These are phyloP conservation scores for Cryphonectria radicalis DNA, from an alignment of 2,329 filamentous ascomycete species.

Conservation along the genomic window DNA sequence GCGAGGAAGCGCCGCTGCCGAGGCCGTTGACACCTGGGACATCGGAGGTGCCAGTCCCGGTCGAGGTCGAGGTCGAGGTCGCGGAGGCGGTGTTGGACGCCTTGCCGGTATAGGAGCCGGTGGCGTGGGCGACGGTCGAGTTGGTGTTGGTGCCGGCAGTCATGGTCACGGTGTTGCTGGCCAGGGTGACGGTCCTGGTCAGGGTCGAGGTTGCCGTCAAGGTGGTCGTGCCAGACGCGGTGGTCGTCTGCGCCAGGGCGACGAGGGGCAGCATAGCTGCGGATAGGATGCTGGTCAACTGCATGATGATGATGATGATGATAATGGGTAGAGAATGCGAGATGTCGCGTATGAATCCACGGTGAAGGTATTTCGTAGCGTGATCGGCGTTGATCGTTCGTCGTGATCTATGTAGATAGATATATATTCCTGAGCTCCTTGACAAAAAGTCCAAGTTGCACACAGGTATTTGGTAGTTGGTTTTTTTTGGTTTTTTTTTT, in stretches of 20 bases:
- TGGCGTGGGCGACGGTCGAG: slow-evolving; percentile 40
- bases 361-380: slow-evolving; percentile 17
- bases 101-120: slow-evolving; percentile 32
- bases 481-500: too few species aligned
- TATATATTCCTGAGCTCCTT: background rate
- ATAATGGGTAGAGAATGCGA: slow-evolving; percentile 20
- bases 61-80: slow-evolving; percentile 34
- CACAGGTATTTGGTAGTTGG: background rate
- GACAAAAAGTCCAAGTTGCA: background rate
- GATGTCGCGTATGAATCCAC: slow-evolving; percentile 24
- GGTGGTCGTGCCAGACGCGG: slow-evolving; percentile 51
- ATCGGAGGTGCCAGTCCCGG: slow-evolving; percentile 35
- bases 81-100: slow-evolving; percentile 31
- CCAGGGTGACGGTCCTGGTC: slow-evolving; percentile 49
- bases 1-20: slow-evolving; percentile 40
- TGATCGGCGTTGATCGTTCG: slow-evolving; percentile 15
- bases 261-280: slow-evolving; percentile 57
- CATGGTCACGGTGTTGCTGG: slow-evolving; percentile 42
- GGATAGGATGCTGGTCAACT: slow-evolving; percentile 49
- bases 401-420: slow-evolving; percentile 19
- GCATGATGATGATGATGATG: slow-evolving; percentile 48
- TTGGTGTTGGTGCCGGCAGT: slow-evolving; percentile 15
- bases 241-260: slow-evolving; percentile 49
- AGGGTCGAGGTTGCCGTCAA: slow-evolving; percentile 57
- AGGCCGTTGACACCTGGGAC: slow-evolving; percentile 42